These are phyloP conservation scores for Phyllosticta citribraziliensis DNA, from an alignment of 2,329 filamentous ascomycete species.

Conservation along the genomic window DNA sequence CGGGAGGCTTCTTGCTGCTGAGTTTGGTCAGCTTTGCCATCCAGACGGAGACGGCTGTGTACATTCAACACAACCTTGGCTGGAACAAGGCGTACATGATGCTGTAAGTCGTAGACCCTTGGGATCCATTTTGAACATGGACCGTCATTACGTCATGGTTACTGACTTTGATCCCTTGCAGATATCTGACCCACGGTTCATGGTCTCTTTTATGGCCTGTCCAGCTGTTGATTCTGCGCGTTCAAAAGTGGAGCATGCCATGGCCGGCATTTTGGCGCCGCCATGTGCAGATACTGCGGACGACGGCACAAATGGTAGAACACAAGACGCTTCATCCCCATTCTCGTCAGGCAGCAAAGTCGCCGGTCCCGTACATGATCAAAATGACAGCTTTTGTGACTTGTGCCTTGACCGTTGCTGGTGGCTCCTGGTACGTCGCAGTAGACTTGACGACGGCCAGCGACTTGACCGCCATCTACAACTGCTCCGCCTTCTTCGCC, in stretches of 20 bases:
- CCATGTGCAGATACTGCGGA: conserved; percentile 52
- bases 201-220: conserved; percentile 84
- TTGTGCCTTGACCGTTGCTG: conserved; percentile 76
- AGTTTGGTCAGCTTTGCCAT: conserved; percentile 82
- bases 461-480: conserved; percentile 96
- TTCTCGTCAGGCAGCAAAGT: conserved; percentile 33
- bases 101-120: conserved; percentile 50
- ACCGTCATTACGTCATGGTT: neutral
- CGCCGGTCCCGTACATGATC: conserved; percentile 63
- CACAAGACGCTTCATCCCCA: conserved; percentile 62
- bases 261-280: conserved; percentile 81
- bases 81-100: conserved; percentile 99
- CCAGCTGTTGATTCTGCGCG: conserved; percentile 68
- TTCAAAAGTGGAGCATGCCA: conserved; percentile 67
- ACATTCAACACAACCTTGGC: conserved; percentile 82
- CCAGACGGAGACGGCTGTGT: conserved; percentile 90
- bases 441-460: conserved; percentile 88
- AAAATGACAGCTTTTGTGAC: conserved; percentile 75
- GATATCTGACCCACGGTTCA: conserved; percentile 84
- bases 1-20: conserved; percentile 70
- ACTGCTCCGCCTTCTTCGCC: conserved; percentile 97
- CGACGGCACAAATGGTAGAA: conserved; percentile 77
- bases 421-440: conserved; percentile 90
- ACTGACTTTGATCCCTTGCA: conserved; percentile 19
- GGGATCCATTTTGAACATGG: neutral